A percentile compares a stretch with the other conserved stretches of the same genome.
Evolutionary conservation across 2,329 filamentous ascomycete genomes (phyloP).

Genomic region (Onygenales sp.): DNA sequence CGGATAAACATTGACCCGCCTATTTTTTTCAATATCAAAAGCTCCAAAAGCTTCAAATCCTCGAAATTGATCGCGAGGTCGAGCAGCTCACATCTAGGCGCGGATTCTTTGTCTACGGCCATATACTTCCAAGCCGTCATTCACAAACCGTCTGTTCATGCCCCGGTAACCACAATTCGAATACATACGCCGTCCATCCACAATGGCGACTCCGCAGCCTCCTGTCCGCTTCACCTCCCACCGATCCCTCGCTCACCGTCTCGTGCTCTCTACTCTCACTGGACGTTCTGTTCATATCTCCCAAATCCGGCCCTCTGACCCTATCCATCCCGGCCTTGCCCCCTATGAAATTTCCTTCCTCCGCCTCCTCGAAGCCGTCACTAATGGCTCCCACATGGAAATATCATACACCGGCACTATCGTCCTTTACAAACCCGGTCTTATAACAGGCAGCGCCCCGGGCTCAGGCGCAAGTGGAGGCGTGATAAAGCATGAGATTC

Average conservation of each 20-base stretch:
- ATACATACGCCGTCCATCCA: not conserved
- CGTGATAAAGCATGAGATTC: slow-evolving; percentile 71
- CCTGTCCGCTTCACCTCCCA: slow-evolving; percentile 73
- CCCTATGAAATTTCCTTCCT: slow-evolving; percentile 93
- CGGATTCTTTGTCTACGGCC: not conserved
- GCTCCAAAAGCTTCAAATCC: not conserved
- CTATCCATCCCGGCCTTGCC: slow-evolving; percentile 77
- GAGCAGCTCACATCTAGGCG: not conserved
- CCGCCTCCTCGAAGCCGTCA: slow-evolving; percentile 85
- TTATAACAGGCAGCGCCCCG: slow-evolving; percentile 77
- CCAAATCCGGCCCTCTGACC: slow-evolving; percentile 79
- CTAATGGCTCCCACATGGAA: slow-evolving; percentile 89
- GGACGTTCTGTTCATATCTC: slow-evolving; percentile 85
- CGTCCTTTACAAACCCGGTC: slow-evolving; percentile 79
- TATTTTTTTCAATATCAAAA: not conserved
- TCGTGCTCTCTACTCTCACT: slow-evolving; percentile 84
- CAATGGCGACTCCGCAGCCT: slow-evolving; percentile 36
- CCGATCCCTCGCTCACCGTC: slow-evolving; percentile 69
- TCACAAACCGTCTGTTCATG: not conserved
- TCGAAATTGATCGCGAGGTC: not conserved
- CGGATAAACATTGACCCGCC: not conserved
- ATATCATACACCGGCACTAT: slow-evolving; percentile 95
- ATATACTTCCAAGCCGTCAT: not conserved
- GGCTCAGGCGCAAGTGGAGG: slow-evolving; percentile 65
- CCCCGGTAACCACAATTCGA: not conserved